phyloP scores from a whole-genome alignment of 495 filamentous ascomycete species.

The Pyronema omphalodes region DNA sequence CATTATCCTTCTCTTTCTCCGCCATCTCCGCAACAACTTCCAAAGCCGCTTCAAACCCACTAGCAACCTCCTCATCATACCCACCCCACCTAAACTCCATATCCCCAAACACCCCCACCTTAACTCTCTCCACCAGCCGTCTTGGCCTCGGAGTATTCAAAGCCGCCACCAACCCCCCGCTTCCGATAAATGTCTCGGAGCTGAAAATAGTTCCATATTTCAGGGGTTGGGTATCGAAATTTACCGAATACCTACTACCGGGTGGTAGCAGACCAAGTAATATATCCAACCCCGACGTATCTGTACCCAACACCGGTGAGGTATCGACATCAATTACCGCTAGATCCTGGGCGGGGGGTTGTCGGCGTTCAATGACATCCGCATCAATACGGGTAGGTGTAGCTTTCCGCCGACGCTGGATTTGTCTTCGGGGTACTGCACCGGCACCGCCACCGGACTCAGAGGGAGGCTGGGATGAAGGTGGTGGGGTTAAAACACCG shows the following conservation, averaged over 20 bases:
- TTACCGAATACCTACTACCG: constrained; percentile 39
- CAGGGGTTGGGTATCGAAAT: constrained; percentile 40
- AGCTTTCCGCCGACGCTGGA: constrained; percentile 11
- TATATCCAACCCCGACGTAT: not conserved
- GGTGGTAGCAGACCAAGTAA: constrained; percentile 12
- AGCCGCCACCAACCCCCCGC: constrained; percentile 11
- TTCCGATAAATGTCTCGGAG: constrained; percentile 20
- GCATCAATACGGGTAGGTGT: constrained; percentile 17
- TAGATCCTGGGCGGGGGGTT: constrained; percentile 14
- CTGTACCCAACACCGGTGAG: not conserved
- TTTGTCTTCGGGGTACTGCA: too few relatives aligned
- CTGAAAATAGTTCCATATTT: constrained; percentile 23
- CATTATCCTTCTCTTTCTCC: constrained; percentile 23
- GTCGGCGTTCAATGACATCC: constrained; percentile 19
- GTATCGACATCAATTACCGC: constrained; percentile 7
- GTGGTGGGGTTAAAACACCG: not conserved
- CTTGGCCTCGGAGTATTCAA: constrained; percentile 20
- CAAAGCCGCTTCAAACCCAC: constrained; percentile 37
- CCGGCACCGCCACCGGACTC: too few relatives aligned
- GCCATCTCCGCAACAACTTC: constrained; percentile 30
- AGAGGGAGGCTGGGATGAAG: not conserved
- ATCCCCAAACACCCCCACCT: constrained; percentile 31
- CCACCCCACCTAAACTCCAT: constrained; percentile 40
- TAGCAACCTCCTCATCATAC: constrained; percentile 53
- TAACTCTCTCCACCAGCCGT: constrained; percentile 22